These are phyloP conservation scores for Aspergillus felis DNA, from an alignment of 2,329 filamentous ascomycete species.

Conservation along the genomic window DNA sequence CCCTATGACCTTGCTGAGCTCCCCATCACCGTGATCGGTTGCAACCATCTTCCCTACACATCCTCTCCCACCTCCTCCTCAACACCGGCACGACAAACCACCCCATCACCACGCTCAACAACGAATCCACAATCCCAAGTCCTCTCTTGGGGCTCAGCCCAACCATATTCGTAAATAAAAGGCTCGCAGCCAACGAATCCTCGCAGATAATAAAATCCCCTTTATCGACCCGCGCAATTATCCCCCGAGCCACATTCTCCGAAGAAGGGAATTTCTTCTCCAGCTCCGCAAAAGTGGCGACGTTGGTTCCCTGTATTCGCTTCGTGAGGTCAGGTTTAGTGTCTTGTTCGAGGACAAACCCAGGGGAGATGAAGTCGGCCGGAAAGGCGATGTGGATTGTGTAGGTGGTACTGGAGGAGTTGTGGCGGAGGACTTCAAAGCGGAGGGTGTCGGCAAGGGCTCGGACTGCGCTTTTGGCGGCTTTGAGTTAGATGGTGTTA, in stretches of 20 bases:
- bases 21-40: no score
- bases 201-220: constrained; percentile 3
- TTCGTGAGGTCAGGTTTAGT: constrained; percentile 4
- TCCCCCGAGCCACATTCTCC: not conserved
- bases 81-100: not conserved
- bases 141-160: not conserved
- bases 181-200: not conserved
- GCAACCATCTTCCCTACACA: not conserved
- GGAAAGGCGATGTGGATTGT: constrained; percentile 7
- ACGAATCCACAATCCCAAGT: not conserved
- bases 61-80: not conserved
- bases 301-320: constrained; percentile 1
- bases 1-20: no score
- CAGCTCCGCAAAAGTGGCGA: constrained; percentile 1
- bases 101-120: not conserved
- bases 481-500: not conserved
- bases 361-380: constrained; percentile 1
- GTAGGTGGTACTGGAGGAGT: not conserved
- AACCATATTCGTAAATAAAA: constrained; percentile 2
- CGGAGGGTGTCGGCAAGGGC: constrained; percentile 6
- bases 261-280: not conserved
- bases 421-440: constrained; percentile 3
- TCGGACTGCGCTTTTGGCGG: constrained; percentile 3
- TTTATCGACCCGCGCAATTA: constrained; percentile 1
- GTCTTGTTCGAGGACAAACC: constrained; percentile 2